phyloP scores from a whole-genome alignment of 768 basidiomycete species.

The Cyathus striatus region DNA sequence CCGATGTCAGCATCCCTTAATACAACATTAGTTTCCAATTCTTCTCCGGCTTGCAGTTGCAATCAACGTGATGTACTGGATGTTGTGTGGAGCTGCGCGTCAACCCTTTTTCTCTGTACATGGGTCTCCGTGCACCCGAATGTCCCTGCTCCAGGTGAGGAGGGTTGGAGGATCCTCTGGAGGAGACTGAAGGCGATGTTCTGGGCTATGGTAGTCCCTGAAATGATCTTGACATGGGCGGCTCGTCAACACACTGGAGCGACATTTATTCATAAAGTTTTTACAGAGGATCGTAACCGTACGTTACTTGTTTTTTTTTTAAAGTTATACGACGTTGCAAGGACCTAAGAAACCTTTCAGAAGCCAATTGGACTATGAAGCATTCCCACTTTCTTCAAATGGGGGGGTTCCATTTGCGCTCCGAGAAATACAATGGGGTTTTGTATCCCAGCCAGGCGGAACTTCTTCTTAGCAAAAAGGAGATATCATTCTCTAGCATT shows the following conservation, averaged over 20 bases:
- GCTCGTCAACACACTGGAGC: not conserved
- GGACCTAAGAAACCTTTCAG: not conserved
- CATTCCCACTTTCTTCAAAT: constrained; percentile 4
- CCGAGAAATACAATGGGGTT: not conserved
- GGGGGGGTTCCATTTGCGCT: constrained; percentile 2
- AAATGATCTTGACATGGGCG: not conserved
- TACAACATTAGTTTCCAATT: too few species aligned
- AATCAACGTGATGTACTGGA: too few species aligned
- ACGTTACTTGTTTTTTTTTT: too few species aligned
- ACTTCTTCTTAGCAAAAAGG: not conserved
- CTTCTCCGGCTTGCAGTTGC: too few species aligned
- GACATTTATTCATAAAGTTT: not conserved
- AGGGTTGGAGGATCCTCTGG: not conserved
- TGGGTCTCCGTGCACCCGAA: not conserved
- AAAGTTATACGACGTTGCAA: not conserved
- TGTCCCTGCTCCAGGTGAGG: not conserved
- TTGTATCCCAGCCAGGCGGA: not conserved
- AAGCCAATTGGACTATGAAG: not conserved
- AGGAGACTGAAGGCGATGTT: not conserved
- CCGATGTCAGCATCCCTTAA: too few species aligned
- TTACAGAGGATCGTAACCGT: too few species aligned
- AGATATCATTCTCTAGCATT: not conserved
- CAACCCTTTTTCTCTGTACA: too few species aligned
- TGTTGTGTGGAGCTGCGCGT: too few species aligned
- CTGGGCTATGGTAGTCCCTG: not conserved